Conservation (phyloP, 1,139 yeast species). For the Protomyces inundatus region DNA sequence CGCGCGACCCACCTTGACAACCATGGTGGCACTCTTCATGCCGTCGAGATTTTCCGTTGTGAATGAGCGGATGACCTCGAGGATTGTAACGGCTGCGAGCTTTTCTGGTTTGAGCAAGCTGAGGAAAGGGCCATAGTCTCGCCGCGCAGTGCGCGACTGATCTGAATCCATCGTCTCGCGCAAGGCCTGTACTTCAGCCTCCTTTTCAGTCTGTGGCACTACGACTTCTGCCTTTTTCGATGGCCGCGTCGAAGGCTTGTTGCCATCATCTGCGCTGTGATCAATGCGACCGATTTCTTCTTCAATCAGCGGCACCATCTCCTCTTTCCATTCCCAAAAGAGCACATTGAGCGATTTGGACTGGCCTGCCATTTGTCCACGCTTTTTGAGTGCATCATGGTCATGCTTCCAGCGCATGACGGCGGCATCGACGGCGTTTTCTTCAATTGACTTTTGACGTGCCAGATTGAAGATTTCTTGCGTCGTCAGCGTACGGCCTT, state of each 20-base stretch:
- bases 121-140: constrained; percentile 74
- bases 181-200: constrained; percentile 9
- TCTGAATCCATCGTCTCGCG: constrained; percentile 5
- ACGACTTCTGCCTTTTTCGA: not conserved
- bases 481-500: constrained; percentile 34
- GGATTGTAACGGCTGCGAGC: constrained; percentile 73
- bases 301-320: constrained; percentile 61
- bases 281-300: constrained; percentile 51
- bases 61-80: constrained; percentile 70
- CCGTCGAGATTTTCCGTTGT: constrained; percentile 83
- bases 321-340: constrained; percentile 71
- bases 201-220: constrained; percentile 5
- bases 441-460: constrained; percentile 71
- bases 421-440: constrained; percentile 78
- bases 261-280: constrained; percentile 1
- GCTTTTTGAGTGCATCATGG: constrained; percentile 60
- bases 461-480: constrained; percentile 47
- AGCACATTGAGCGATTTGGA: constrained; percentile 62
- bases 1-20: constrained; percentile 74
- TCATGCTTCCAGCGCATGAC: constrained; percentile 82
- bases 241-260: constrained; percentile 8
- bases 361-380: constrained; percentile 53
- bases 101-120: constrained; percentile 68
- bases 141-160: constrained; percentile 44
- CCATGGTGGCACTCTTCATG: constrained; percentile 78